These are phyloP conservation scores for Chalaropsis ovoidea DNA, from an alignment of 2,329 filamentous ascomycete genomes.

Conservation along the genomic window DNA sequence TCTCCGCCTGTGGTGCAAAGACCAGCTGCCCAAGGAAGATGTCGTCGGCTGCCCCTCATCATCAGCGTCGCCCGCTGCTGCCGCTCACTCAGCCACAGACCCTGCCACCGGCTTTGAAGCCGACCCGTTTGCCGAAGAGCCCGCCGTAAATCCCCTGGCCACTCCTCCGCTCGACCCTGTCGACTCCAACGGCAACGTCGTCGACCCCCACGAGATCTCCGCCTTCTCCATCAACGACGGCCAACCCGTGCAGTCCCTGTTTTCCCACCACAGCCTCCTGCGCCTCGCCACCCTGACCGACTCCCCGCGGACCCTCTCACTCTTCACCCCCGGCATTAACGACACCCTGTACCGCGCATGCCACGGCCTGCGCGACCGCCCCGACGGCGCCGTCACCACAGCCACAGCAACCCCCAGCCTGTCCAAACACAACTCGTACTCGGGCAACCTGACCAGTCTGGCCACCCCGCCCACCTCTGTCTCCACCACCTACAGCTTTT, in stretches of 20 bases:
- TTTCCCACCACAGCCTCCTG: constrained; percentile 88
- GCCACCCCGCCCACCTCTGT: constrained; percentile 29
- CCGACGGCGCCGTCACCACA: constrained; percentile 41
- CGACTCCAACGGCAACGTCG: constrained; percentile 64
- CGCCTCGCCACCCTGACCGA: constrained; percentile 73
- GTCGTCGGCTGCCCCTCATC: neutral
- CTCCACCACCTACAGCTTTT: constrained; percentile 61
- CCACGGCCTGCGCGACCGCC: constrained; percentile 66
- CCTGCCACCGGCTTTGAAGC: constrained; percentile 35
- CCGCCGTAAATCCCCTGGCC: constrained; percentile 67
- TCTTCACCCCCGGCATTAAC: constrained; percentile 82
- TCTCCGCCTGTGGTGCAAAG: constrained; percentile 77
- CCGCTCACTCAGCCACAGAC: neutral
- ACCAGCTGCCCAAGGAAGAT: constrained; percentile 61
- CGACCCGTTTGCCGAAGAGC: constrained; percentile 37
- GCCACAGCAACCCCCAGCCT: constrained; percentile 40
- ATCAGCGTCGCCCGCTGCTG: neutral
- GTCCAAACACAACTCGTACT: constrained; percentile 53
- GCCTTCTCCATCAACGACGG: constrained; percentile 68
- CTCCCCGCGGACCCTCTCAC: constrained; percentile 78
- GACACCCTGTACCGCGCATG: constrained; percentile 89
- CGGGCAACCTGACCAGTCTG: constrained; percentile 9
- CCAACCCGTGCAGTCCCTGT: constrained; percentile 74
- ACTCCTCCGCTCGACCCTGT: constrained; percentile 73
- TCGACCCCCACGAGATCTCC: constrained; percentile 66